phyloP scores from a whole-genome alignment of 805 yeast species.

The Metschnikowia corniflorae region DNA sequence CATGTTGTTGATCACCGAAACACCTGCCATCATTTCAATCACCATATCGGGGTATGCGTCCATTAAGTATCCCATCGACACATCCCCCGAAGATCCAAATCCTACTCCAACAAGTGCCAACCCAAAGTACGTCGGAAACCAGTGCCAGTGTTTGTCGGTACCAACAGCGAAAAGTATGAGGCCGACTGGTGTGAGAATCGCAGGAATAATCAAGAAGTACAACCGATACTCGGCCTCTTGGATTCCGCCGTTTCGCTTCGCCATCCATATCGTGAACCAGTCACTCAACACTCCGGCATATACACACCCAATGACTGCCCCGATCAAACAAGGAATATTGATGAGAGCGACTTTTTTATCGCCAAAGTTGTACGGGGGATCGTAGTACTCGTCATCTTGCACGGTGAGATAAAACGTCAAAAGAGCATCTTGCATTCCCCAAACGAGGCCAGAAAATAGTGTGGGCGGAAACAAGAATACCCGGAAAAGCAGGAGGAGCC shows the following conservation, averaged over 20 bases:
- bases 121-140: conserved; percentile 57
- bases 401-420: conserved; percentile 71
- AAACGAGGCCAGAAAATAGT: conserved; percentile 61
- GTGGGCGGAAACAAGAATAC: conserved; percentile 66
- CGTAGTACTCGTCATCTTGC: conserved; percentile 64
- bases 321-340: conserved; percentile 69
- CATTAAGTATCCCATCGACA: conserved; percentile 64
- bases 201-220: conserved; percentile 53
- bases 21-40: conserved; percentile 69
- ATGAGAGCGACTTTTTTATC: conserved; percentile 67
- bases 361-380: conserved; percentile 62
- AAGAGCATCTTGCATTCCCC: conserved; percentile 80
- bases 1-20: conserved; percentile 58
- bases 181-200: conserved; percentile 59
- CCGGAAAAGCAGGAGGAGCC: conserved; percentile 47
- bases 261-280: conserved; percentile 56
- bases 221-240: conserved; percentile 65
- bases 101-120: conserved; percentile 65
- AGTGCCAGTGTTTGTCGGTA: conserved; percentile 50
- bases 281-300: conserved; percentile 62
- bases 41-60: conserved; percentile 68
- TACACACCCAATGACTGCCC: conserved; percentile 63
- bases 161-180: conserved; percentile 64
- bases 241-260: conserved; percentile 57
- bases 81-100: conserved; percentile 69